phyloP scores from a whole-genome alignment of 169 alveolate species.

The Amoebophrya sp. region DNA sequence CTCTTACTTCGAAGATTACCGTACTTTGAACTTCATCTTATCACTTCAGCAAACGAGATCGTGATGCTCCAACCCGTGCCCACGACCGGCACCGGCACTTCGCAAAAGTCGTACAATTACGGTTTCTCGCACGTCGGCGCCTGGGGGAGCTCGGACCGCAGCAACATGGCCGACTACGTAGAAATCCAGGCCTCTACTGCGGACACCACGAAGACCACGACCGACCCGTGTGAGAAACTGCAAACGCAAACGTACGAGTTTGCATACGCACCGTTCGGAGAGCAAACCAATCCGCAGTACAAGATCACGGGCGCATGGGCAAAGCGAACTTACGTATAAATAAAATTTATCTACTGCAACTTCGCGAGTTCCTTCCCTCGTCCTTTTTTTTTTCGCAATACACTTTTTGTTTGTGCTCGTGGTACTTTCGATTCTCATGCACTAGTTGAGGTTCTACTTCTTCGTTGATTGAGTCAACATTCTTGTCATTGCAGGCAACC shows the following conservation, averaged over 20 bases:
- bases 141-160: background rate
- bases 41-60: no score
- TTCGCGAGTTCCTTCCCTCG: no score
- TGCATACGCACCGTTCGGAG: conserved; percentile 9
- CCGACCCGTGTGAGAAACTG: background rate
- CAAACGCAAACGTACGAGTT: background rate
- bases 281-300: background rate
- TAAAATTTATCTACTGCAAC: no score
- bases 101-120: background rate
- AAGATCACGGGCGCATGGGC: background rate
- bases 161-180: background rate
- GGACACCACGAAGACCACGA: background rate
- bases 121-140: conserved; percentile 1
- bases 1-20: no score
- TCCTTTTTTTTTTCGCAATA: no score
- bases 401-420: no score
- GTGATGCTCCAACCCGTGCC: background rate
- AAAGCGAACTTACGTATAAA: background rate
- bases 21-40: no score
- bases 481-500: background rate
- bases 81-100: background rate
- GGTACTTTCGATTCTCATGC: no score
- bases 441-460: no score
- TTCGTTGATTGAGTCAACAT: no score
- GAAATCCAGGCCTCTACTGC: background rate